Evolutionary conservation across 2,329 filamentous ascomycete species (phyloP), one percentile per base, ranked within the genome.

Genomic region (Tolypocladium ophioglossoides): DNA sequence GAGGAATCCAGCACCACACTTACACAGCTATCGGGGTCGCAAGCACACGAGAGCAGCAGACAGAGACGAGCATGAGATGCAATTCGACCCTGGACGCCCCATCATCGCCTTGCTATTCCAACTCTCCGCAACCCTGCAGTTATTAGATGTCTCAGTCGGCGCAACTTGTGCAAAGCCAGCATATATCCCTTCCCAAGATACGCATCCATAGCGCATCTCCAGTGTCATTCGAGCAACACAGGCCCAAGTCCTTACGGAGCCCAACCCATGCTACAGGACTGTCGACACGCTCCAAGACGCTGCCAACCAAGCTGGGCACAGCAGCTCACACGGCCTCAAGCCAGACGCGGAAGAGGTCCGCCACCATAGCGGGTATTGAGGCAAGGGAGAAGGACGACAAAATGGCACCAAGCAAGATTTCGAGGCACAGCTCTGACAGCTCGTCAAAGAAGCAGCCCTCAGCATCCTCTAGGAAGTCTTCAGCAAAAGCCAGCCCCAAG

Each of bases 401-500:
- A 5, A 57, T 52, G 53, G 52, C 46, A 27, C 27, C 54, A 46
- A 18, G 30, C 24, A 53, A 54, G 40, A 52, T 48, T 54, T 61
- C 61, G 24, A 61, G 56, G 55, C 57, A 62, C 22, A 52, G 58
- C 32, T 63, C 61, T n/a, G 53, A 59, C 35, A 63, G 58, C 51
- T 53, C 55, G 4, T 60, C 62, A 18, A 63, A 55, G 55, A 71
- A 63, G 55, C 65, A 63, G 20, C 60, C 61, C 53, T 58, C 62
- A 8, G 62, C 64, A 0, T 66, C 71, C 5, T 68, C 68, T 4
- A 74, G 72, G 54, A 75, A 71, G 54, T 61, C 55, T 11, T 40
- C 66, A 16, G 10, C 44, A 50, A 78, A 73, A 58, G 66, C 73
- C 6, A 71, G 62, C 35, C 50, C 67, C 24, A 78, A 76, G 58